Percentiles rank a stretch among this genome's conserved stretches.
These are phyloP conservation scores for Limnomonas spitsbergensis DNA, from an alignment of 139 green algal species.

Conservation along the genomic window DNA sequence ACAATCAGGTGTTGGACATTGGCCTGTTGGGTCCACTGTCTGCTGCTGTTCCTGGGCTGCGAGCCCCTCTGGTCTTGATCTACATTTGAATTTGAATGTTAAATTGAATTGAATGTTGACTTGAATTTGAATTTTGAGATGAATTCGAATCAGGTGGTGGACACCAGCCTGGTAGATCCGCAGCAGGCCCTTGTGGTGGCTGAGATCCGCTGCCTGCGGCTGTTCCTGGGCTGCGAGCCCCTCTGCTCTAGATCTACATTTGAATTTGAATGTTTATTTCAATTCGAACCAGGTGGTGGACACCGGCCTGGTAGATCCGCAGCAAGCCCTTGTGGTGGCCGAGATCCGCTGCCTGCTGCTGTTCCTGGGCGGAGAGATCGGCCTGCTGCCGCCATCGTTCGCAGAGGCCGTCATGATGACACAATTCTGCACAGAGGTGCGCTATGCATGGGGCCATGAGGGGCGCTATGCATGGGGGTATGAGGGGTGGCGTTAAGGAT, in stretches of 20 bases:
- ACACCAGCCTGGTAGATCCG: constrained; percentile 34
- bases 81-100: neutral
- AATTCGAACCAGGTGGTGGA: constrained; percentile 27
- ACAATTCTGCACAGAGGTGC: too few relatives aligned
- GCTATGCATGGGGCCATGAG: too few relatives aligned
- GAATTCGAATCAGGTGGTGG: constrained; percentile 25
- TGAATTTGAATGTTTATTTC: too few relatives aligned
- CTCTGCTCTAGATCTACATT: neutral
- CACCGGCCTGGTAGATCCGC: constrained; percentile 32
- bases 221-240: constrained; percentile 42
- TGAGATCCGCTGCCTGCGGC: constrained; percentile 39
- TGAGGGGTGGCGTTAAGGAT: too few relatives aligned
- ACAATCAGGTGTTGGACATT: constrained; percentile 30
- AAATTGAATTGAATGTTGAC: too few relatives aligned
- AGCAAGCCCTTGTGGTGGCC: too few relatives aligned
- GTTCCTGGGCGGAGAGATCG: constrained; percentile 43
- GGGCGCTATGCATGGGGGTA: too few relatives aligned
- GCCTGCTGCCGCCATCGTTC: too few relatives aligned
- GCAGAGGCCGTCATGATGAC: too few relatives aligned
- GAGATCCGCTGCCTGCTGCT: constrained; percentile 43
- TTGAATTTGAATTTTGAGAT: too few relatives aligned
- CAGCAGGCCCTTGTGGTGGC: too few relatives aligned
- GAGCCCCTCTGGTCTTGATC: neutral
- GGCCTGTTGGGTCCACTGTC: constrained; percentile 30
- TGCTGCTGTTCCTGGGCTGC: constrained; percentile 52